Evolutionary conservation across 352 stramenopile genomes (phyloP), one percentile per base, ranked within the genome.

Genomic region (Halophytophthora polymorphica): DNA sequence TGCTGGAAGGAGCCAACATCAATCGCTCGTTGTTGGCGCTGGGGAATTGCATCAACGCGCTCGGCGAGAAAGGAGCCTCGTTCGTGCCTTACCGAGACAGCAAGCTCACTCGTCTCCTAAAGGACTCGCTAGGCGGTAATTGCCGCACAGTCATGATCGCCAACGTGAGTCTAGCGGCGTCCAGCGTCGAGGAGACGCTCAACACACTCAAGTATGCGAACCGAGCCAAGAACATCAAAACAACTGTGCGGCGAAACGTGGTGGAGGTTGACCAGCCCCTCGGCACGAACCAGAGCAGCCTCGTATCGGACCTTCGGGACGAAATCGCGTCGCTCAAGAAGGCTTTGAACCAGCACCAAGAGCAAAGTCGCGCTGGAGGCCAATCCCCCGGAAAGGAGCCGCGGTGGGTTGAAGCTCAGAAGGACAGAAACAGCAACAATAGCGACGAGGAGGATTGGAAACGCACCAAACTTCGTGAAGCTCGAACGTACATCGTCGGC

Each of bases 141-240:
- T 97, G 91, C 56, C 84, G 92, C 11, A 98, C 92, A 0, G 91
- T 97, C 3, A 97, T 97, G 87, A 97, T 97, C 49, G 89, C 90
- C 18, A 97, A 96, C 56, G 85, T 97, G 21, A 92, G 74, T 52
- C 70, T 79, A 14, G 70, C 91, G 11, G 68, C 71, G 0, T 73
- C 76, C 12, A 93, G 83, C 36, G 86, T 96, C 10, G 86, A 97
- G 56, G 90, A 97, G 61, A 97, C 89, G n/a, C 56, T 97, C 34
- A 97, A 96, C 54, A 97, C 90, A 12, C 73, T 97, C 21, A 97
- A 97, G 59, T 97, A 97, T 57, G 90, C 90, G 2, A 96, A 96
- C 45, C 70, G 90, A 40, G 89, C 90, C 11, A 97, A 97, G 60
- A 96, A 95, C 53, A 97, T 98, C 67, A 96, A 97, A 64, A 97